A percentile compares a stretch with the other conserved stretches of the same genome.
These are phyloP conservation scores for Cicer yamashitae DNA, from an alignment of 306 rosid genomes.

Conservation along the genomic window DNA sequence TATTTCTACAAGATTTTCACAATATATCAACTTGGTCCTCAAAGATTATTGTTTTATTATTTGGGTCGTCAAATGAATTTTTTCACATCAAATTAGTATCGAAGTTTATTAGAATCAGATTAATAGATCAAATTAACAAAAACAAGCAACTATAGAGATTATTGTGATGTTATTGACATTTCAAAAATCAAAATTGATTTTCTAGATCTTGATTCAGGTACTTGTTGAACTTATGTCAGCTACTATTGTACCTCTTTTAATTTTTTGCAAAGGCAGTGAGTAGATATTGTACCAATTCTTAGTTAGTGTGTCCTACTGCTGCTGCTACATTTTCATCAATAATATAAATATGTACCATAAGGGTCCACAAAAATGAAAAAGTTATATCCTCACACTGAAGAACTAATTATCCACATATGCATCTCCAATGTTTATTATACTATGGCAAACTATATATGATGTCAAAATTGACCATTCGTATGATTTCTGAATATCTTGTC, in stretches of 20 bases:
- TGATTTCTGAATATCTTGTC: no score
- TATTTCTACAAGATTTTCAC: not conserved
- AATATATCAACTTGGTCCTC: not conserved
- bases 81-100: not conserved
- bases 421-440: not conserved
- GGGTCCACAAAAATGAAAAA: slow-evolving; percentile 10
- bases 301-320: not conserved
- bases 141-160: not conserved
- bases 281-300: not conserved
- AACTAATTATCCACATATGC: not conserved
- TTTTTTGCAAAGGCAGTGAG: not conserved
- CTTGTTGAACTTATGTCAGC: slow-evolving; percentile 1
- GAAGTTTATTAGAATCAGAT: not conserved
- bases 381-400: not conserved
- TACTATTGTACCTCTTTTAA: slow-evolving; percentile 3
- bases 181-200: slow-evolving; percentile 16
- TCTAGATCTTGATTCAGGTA: slow-evolving; percentile 10
- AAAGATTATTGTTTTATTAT: not conserved
- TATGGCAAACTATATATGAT: no score
- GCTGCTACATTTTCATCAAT: slow-evolving; percentile 4
- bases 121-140: not conserved
- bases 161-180: not conserved
- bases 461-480: no score
- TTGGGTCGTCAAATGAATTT: not conserved
- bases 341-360: not conserved